Evolutionary conservation across 768 basidiomycete species (phyloP).

Genomic region (Amanita jacksonii): DNA sequence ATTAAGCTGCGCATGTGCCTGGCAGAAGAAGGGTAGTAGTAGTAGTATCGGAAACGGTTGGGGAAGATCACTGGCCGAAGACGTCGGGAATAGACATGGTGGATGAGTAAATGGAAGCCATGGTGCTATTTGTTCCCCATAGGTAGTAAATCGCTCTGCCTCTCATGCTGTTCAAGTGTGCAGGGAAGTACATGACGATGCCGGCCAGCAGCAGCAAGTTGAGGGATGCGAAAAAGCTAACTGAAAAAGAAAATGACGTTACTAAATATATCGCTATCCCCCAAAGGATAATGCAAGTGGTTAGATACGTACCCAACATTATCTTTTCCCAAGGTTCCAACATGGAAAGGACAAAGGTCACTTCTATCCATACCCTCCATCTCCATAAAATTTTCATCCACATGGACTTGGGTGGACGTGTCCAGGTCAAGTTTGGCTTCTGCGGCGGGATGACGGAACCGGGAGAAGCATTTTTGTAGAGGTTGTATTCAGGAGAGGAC

Average conservation of each 20-base stretch:
- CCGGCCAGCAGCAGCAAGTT: conserved; percentile 39
- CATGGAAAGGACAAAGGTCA: conserved; percentile 49
- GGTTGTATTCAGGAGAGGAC: not conserved
- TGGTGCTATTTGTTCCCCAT: conserved; percentile 35
- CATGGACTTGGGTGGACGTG: conserved; percentile 14
- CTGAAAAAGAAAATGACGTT: conserved; percentile 17
- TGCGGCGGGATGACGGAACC: conserved; percentile 5
- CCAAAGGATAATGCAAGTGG: not conserved
- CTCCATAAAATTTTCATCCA: conserved; percentile 33
- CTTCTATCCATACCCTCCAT: conserved; percentile 45
- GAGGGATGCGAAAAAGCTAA: conserved; percentile 29
- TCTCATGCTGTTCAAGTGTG: conserved; percentile 42
- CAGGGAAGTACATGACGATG: conserved; percentile 47
- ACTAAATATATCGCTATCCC: not conserved
- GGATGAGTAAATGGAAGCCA: not conserved
- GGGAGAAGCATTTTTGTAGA: not conserved
- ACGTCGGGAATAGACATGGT: not conserved
- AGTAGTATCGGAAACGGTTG: too few species aligned
- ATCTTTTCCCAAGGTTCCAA: conserved; percentile 65
- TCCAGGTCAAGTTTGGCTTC: conserved; percentile 15
- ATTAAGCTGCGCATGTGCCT: too few species aligned
- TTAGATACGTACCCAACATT: conserved; percentile 33
- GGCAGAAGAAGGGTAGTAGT: too few species aligned
- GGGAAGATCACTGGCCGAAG: too few species aligned
- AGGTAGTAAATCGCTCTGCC: conserved; percentile 54